Percentiles rank a stretch among this genome's conserved stretches.
Conservation (phyloP, 1,284 basidiomycete species). For the Microbotryomycetes sp. region DNA sequence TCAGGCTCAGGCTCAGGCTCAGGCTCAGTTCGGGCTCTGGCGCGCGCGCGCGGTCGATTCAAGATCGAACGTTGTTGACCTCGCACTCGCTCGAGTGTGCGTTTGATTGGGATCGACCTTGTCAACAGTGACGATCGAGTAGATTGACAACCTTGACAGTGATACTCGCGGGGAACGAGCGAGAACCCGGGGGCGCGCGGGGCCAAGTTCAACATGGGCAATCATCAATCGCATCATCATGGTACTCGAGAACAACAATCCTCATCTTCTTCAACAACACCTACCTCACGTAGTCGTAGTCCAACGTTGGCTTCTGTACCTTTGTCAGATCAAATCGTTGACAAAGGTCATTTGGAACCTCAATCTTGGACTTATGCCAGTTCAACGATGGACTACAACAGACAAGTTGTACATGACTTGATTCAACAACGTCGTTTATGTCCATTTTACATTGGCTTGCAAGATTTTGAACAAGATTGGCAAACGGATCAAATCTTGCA, state of each 20-base stretch:
- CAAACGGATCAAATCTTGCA: conserved; percentile 73
- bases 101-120: too few species aligned
- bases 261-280: not conserved
- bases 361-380: conserved; percentile 75
- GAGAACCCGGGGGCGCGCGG: too few species aligned
- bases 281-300: not conserved
- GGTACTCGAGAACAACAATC: not conserved
- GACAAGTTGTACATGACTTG: conserved; percentile 65
- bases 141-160: too few species aligned
- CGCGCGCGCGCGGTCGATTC: too few species aligned
- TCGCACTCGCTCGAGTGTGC: too few species aligned
- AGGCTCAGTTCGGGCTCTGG: too few species aligned
- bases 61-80: too few species aligned
- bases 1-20: too few species aligned
- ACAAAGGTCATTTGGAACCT: conserved; percentile 67
- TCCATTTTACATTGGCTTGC: conserved; percentile 90
- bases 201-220: too few species aligned
- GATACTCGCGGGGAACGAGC: too few species aligned
- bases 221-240: conserved; percentile 14
- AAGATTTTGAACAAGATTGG: conserved; percentile 85
- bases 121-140: too few species aligned
- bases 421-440: conserved; percentile 82
- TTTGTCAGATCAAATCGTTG: conserved; percentile 44
- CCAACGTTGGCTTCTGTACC: not conserved
- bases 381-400: conserved; percentile 74